Evolutionary conservation across 2,329 filamentous ascomycete species (phyloP).

Genomic region (Trichophyton benhamiae): DNA sequence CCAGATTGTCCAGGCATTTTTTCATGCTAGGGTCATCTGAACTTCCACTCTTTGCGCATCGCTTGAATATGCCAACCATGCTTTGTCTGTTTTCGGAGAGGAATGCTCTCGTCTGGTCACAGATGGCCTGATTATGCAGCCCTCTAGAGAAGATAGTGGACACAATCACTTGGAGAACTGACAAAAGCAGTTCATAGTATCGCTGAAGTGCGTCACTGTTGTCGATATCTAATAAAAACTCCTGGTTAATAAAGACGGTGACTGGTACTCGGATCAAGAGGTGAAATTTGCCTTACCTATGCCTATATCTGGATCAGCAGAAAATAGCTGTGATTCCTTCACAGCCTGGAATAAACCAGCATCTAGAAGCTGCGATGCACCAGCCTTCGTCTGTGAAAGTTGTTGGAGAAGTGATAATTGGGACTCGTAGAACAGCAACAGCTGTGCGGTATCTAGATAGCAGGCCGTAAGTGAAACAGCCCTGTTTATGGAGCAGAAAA

Average conservation of each 20-base stretch:
- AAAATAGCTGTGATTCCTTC: constrained; percentile 71
- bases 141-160: constrained; percentile 72
- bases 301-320: constrained; percentile 83
- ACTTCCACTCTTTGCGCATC: constrained; percentile 64
- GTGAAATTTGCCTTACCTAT: constrained; percentile 38
- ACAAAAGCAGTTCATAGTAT: constrained; percentile 73
- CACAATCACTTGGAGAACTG: constrained; percentile 68
- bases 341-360: constrained; percentile 75
- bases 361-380: constrained; percentile 76
- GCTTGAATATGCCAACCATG: constrained; percentile 81
- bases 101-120: constrained; percentile 67
- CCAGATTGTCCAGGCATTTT: constrained; percentile 59
- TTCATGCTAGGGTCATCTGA: constrained; percentile 39
- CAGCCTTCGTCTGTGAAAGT: constrained; percentile 70
- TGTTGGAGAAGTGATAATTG: constrained; percentile 72
- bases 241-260: constrained; percentile 14
- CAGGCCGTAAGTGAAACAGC: not conserved
- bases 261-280: not conserved
- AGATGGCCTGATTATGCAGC: constrained; percentile 59
- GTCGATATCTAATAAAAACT: constrained; percentile 41
- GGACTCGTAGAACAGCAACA: constrained; percentile 55
- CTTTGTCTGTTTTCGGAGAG: constrained; percentile 69
- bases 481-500: not conserved
- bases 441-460: constrained; percentile 39
- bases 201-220: constrained; percentile 59